Base-by-base conservation (phyloP, 371 early-diverging fungal species). In the Actinomortierella wolfii region DNA sequence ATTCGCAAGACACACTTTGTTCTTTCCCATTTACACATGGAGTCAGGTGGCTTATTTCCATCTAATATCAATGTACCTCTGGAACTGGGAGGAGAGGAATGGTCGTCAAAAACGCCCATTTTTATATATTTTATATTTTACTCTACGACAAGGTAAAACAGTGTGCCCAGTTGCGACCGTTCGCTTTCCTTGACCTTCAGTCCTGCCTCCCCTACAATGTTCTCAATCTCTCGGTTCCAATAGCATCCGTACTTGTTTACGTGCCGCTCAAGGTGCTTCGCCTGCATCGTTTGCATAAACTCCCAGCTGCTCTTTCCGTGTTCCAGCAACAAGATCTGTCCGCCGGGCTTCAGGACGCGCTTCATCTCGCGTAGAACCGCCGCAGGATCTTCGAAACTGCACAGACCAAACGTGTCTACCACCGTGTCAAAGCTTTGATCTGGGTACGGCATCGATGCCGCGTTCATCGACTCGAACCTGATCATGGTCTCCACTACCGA, bases 231-330 rank as follows among this genome's bases (percentile, higher is more conserved):
- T n/a, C 94, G 67, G 59, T 94, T 93, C 89, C 89, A 94, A 85
- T 91, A 92, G 61, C 95, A 94, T 0, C 94, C 95, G 89, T 93
- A 94, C 62, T 82, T 80, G 51, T 78, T 65, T 11, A 90, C 92
- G 77, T 94, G 95, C 23, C 79, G 82, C 40, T 79, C 80, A 7
- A 91, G 83, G 54, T 85, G 82, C 56, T 82, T 88, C 43, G 92
- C 92, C 59, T 94, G 75, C 34, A 86, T 70, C 6, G 78, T 68
- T 75, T 93, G 88, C 57, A 93, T 64, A 79, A 85, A 90, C 17
- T 78, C 81, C 71, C 83, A 87, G 48, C 78, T 65, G 5, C 84
- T 81, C 23, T 87, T 78, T 0, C 95, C 95, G 61, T 94, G 95
- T 67, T 94, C 92, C 56, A 94, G 61, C 51, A 94, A 70, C 54